These are phyloP conservation scores for Diaporthe caulivora DNA, from an alignment of 2,329 filamentous ascomycete species.

Conservation along the genomic window DNA sequence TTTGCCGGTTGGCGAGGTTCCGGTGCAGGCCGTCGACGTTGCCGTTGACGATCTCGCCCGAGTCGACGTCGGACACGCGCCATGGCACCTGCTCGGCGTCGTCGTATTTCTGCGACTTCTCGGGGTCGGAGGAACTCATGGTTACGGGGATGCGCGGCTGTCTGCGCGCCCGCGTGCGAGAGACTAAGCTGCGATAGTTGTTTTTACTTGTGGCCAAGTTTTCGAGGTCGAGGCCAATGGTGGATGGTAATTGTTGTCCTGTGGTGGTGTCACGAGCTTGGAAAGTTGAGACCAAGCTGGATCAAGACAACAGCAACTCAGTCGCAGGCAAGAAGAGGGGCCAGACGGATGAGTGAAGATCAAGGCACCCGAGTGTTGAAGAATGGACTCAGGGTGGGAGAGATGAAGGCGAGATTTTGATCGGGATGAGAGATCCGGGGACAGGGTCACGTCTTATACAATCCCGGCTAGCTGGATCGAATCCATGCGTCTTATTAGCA, in stretches of 20 bases:
- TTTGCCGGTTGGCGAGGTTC: constrained; percentile 65
- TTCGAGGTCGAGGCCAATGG: not conserved
- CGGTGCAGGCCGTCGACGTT: constrained; percentile 53
- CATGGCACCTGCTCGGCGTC: constrained; percentile 24
- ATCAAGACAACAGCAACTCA: not conserved
- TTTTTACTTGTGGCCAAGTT: not conserved
- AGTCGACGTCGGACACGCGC: constrained; percentile 20
- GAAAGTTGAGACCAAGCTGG: not conserved
- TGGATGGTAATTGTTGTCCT: not conserved
- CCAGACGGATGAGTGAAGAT: not conserved
- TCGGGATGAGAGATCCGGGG: not conserved
- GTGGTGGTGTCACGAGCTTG: not conserved
- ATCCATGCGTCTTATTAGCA: not conserved
- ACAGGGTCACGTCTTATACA: constrained; percentile 15
- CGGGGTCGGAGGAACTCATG: constrained; percentile 27
- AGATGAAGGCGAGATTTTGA: not conserved
- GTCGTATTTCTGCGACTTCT: constrained; percentile 33
- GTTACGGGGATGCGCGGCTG: constrained; percentile 6
- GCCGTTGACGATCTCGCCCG: constrained; percentile 27
- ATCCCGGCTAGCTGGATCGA: constrained; percentile 24
- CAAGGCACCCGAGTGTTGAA: not conserved
- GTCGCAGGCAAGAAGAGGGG: not conserved
- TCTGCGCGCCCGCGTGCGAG: not conserved
- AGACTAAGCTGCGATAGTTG: not conserved
- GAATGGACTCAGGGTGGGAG: not conserved